Evolutionary conservation across 345 rosid species (phyloP), one percentile per base, ranked within the genome.

Genomic region (Schrenkiella parvula): DNA sequence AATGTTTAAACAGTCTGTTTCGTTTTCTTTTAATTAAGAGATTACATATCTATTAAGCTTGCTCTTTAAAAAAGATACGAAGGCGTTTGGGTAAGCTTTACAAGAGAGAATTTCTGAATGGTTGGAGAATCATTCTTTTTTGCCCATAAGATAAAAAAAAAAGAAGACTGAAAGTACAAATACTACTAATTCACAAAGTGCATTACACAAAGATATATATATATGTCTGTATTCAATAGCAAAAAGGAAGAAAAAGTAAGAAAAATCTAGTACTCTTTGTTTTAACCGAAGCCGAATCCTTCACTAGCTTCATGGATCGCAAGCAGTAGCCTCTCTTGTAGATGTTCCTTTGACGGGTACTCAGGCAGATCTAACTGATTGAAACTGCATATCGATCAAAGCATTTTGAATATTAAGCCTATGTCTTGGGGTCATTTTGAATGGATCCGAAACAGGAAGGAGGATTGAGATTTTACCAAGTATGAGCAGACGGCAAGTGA

Each of bases 401-500:
- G 22, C n/a, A 22, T 21, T 65, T 32, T 21, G 1, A 19, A 35
- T 10, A 53, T 43, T 65, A 32, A 17, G 61, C 61, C n/a, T 19
- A 4, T 26, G 12, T 25, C 8, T 22, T 34, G 6, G 4, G 32
- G 26, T 56, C 59, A 35, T 15, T n/a, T n/a, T 5, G 10, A 21
- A 62, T 12, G 10, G 1, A n/a, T 8, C 12, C 2, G 1, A 14
- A 19, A 43, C 22, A 3, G 12, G 2, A 29, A 21, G 13, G 34
- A 39, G 47, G 59, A 28, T 38, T 28, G 29, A 55, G 48, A 64
- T 56, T 28, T 82, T 68, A 90, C 99, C 99, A 93, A 32, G 99
- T 93, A 73, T 93, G 99, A 31, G 99, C 99, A 6, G 99, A 93
- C 42, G 99, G 97, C 78, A 93, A 83, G 77, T 89, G 99, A 77